Evolutionary conservation across 257 asterid genomes (phyloP).

Genomic region (Catharanthus roseus): DNA sequence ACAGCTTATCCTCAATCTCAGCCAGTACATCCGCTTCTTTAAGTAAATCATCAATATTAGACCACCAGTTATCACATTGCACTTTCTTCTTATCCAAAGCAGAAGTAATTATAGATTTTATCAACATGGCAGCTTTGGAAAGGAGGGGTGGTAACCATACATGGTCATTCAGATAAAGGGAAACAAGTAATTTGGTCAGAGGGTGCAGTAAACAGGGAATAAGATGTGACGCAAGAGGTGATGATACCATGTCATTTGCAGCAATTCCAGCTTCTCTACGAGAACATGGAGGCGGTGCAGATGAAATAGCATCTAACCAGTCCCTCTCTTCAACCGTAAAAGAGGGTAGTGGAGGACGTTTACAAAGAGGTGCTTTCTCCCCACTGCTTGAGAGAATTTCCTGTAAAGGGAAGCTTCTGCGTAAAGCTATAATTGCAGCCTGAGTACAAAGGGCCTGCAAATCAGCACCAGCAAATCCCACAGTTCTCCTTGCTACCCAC

Average conservation of each 20-base stretch:
- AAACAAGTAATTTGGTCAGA: slow-evolving; percentile 55
- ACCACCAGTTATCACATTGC: slow-evolving; percentile 70
- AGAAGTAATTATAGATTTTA: slow-evolving; percentile 55
- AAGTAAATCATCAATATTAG: slow-evolving; percentile 57
- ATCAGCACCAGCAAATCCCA: slow-evolving; percentile 99
- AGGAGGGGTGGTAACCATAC: slow-evolving; percentile 73
- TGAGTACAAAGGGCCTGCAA: slow-evolving; percentile 98
- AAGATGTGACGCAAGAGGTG: slow-evolving; percentile 71
- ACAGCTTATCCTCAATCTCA: slow-evolving; percentile 61
- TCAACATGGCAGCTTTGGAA: slow-evolving; percentile 54
- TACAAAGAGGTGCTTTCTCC: slow-evolving; percentile 31
- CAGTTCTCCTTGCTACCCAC: slow-evolving; percentile 78
- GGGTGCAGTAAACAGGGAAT: slow-evolving; percentile 72
- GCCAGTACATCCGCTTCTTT: slow-evolving; percentile 46
- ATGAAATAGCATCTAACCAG: slow-evolving; percentile 86
- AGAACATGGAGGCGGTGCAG: slow-evolving; percentile 93
- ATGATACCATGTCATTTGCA: slow-evolving; percentile 62
- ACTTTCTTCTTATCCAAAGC: slow-evolving; percentile 41
- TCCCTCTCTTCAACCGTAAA: slow-evolving; percentile 88
- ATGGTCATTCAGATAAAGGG: slow-evolving; percentile 66
- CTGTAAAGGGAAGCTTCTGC: slow-evolving; percentile 84
- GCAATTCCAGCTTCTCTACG: slow-evolving; percentile 86
- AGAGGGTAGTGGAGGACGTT: slow-evolving; percentile 52
- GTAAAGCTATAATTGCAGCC: slow-evolving; percentile 77
- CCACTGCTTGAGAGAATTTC: slow-evolving; percentile 64